Conservation (phyloP, 768 basidiomycete species). For the Boletellus ananas region DNA sequence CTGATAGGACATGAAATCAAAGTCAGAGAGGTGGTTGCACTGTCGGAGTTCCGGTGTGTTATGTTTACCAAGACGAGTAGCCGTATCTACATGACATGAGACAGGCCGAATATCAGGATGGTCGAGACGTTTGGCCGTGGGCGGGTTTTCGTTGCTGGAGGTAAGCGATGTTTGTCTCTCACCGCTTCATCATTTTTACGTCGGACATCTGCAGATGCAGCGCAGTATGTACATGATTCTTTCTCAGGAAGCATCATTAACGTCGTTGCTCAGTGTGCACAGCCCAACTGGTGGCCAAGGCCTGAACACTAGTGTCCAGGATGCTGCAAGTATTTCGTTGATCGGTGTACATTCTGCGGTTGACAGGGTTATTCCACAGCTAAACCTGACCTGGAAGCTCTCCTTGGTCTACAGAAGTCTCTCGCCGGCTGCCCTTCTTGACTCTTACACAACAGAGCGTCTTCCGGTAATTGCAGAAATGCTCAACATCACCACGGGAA, state of each 20-base stretch:
- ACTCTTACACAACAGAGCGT: conserved; percentile 41
- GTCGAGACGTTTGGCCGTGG: conserved; percentile 40
- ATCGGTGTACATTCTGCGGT: background rate
- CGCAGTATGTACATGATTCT: conserved; percentile 29
- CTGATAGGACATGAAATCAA: conserved; percentile 26
- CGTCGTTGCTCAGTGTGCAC: conserved; percentile 14
- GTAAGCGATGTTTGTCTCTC: conserved; percentile 10
- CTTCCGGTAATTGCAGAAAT: conserved; percentile 44
- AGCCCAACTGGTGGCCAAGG: conserved; percentile 31
- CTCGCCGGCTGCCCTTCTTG: conserved; percentile 34
- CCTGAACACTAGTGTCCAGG: conserved; percentile 36
- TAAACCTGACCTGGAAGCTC: conserved; percentile 46
- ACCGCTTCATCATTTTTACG: background rate
- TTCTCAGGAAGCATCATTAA: background rate
- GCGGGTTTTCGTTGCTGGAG: conserved; percentile 46
- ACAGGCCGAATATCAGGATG: conserved; percentile 48
- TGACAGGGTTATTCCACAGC: conserved; percentile 16
- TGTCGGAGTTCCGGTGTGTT: conserved; percentile 24
- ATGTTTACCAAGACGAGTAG: background rate
- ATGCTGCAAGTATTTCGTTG: conserved; percentile 30
- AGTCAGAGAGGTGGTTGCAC: conserved; percentile 25
- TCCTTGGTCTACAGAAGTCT: conserved; percentile 38
- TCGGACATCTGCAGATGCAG: conserved; percentile 36
- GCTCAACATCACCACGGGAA: conserved; percentile 37
- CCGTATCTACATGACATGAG: background rate